Conservation (phyloP, 2,329 filamentous ascomycete genomes). For the Penicillium sp. region DNA sequence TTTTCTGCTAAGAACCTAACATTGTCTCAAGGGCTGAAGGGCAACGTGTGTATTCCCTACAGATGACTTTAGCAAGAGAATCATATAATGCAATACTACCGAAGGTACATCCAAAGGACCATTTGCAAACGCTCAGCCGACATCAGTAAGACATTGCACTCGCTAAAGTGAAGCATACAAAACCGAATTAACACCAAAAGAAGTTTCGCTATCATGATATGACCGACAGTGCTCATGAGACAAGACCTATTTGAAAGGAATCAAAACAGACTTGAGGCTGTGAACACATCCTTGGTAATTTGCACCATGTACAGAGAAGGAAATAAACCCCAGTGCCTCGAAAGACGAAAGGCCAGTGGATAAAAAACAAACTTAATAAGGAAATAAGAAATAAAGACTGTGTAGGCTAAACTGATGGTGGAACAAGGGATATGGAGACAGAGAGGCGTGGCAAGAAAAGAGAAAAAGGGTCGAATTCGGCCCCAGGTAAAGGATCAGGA, state of each 20-base stretch:
- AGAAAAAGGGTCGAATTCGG: conserved; percentile 10
- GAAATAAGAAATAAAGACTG: conserved; percentile 26
- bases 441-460: conserved; percentile 12
- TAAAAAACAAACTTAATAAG: conserved; percentile 23
- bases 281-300: conserved; percentile 29
- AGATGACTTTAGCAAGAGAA: too few species aligned
- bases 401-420: conserved; percentile 23
- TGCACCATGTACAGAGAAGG: conserved; percentile 34
- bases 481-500: conserved; percentile 17
- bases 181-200: neutral
- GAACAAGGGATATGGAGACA: conserved; percentile 21
- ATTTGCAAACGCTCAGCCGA: neutral
- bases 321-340: conserved; percentile 15
- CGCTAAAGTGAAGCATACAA: neutral
- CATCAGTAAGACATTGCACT: neutral
- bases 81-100: too few species aligned
- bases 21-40: too few species aligned
- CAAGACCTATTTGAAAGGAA: neutral
- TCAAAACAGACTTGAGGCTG: conserved; percentile 14
- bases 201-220: neutral
- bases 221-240: neutral
- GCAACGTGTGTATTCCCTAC: too few species aligned
- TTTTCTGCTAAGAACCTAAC: too few species aligned
- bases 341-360: conserved; percentile 19
- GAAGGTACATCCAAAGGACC: too few species aligned